phyloP scores from a whole-genome alignment of 169 alveolate species.

The Cystoisospora suis region DNA sequence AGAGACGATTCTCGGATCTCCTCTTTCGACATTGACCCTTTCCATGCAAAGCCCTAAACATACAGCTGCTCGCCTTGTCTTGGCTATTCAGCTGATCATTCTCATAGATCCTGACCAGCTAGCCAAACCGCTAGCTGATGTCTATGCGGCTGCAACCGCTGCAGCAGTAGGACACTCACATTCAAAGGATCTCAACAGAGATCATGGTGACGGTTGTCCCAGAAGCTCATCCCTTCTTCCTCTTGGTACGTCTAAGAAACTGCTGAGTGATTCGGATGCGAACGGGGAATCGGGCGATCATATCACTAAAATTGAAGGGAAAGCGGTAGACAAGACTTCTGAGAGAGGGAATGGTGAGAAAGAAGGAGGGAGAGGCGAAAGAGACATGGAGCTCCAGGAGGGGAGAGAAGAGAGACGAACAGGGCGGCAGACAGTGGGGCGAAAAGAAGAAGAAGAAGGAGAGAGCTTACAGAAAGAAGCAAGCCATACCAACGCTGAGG shows the following conservation, averaged over 20 bases:
- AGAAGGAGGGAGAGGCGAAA: background rate
- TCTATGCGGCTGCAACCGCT: background rate
- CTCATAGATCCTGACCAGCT: background rate
- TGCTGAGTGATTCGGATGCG: too few species aligned
- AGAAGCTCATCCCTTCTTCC: too few species aligned
- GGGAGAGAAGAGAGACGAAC: background rate
- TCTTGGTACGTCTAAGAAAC: too few species aligned
- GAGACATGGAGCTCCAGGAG: background rate
- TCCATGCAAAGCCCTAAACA: background rate
- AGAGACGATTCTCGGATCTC: background rate
- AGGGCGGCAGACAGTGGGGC: background rate
- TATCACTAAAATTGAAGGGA: background rate
- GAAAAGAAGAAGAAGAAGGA: background rate
- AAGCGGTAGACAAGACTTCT: background rate
- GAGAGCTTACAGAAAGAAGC: background rate
- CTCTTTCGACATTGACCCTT: too few species aligned
- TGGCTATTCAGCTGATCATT: slow-evolving; percentile 10
- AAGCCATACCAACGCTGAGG: background rate
- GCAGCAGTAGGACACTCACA: background rate
- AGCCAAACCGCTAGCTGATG: background rate
- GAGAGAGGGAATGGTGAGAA: background rate
- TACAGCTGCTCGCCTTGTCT: background rate
- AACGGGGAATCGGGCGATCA: too few species aligned
- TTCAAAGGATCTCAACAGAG: background rate
- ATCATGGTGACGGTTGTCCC: too few species aligned